Base-by-base conservation (phyloP, 768 basidiomycete species). In the Sporobolomyces roseus region DNA sequence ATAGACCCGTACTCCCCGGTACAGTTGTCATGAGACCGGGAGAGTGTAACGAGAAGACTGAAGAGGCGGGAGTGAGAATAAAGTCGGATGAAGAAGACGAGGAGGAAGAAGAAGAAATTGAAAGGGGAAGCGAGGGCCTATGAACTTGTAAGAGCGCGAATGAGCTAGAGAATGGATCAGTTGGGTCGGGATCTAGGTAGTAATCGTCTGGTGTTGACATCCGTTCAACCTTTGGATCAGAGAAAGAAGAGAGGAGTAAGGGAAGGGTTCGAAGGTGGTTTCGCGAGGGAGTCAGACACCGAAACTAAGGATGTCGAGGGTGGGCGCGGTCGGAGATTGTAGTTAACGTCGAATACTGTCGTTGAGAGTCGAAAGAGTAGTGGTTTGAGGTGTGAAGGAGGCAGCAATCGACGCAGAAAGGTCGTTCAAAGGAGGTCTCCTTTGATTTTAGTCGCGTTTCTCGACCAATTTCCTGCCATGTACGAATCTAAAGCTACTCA, bases 131-230 rank as follows among this genome's bases (percentile, higher is more conserved):
- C 9, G 35, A 38, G 3, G 49, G 48, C 23, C 61, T 49, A 52
- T 41, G 61, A 19, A 62, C n/a, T n/a, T 36, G n/a, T 4, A 46
- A 38, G 12, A 10, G 13, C 10, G 66, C 29, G 43, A 68, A 59
- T 21, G 53, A 67, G 17, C 54, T 45, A 19, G 63, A 33, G 29
- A 65, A 65, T 33, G 48, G 46, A 27, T 56, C 54, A 27, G 41
- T 32, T 8, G 23, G 2, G 45, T 46, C 65, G 56, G 23, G 30
- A 45, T 27, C 35, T 21, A 27, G 17, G n/a, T 29, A 41, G 8
- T 7, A 9, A 33, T 25, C 30, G 63, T 58, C 41, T 58, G n/a
- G n/a, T n/a, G n/a, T n/a, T n/a, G 56, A 45, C 56, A 58, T 58
- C 38, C 38, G 38, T 56, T 36, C 36, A 56, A 36, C 12, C 54